phyloP scores from a whole-genome alignment of 1,139 yeast genomes.

The Blastobotrys elegans region DNA sequence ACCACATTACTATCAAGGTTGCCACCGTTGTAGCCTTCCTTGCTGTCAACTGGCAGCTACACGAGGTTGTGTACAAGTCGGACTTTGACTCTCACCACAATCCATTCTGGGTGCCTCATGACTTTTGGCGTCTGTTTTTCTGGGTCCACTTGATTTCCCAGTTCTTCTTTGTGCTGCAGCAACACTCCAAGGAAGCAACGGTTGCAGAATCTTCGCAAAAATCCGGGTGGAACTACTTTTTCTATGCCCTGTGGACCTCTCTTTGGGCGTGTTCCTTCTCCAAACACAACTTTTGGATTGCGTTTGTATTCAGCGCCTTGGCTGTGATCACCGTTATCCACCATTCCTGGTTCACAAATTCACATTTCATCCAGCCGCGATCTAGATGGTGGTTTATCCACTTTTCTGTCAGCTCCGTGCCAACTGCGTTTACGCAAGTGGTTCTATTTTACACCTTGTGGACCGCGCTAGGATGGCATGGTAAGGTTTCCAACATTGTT shows the following conservation, averaged over 20 bases:
- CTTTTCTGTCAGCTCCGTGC: conserved; percentile 61
- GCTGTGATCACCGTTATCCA: conserved; percentile 6
- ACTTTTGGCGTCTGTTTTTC: conserved; percentile 2
- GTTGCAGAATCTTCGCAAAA: conserved; percentile 12
- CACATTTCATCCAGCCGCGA: conserved; percentile 42
- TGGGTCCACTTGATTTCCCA: conserved; percentile 9
- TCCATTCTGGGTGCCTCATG: conserved; percentile 8
- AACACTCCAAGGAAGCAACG: conserved; percentile 9
- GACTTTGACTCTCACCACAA: neutral
- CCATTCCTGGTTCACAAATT: neutral
- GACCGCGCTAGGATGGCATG: conserved; percentile 43
- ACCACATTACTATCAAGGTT: conserved; percentile 6
- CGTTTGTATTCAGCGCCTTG: conserved; percentile 8
- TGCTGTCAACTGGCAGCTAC: conserved; percentile 10
- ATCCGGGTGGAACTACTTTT: conserved; percentile 10
- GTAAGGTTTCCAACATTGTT: conserved; percentile 55
- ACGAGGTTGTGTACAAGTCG: conserved; percentile 6
- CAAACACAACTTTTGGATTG: conserved; percentile 9
- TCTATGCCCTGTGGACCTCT: conserved; percentile 11
- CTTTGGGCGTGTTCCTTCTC: conserved; percentile 14
- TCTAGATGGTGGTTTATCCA: conserved; percentile 55
- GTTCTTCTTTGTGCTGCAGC: conserved; percentile 14
- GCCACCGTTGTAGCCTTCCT: conserved; percentile 12
- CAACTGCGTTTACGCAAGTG: conserved; percentile 68
- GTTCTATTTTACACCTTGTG: conserved; percentile 84